Percentiles rank a stretch among this genome's conserved stretches.
These are phyloP conservation scores for Aspergillus affinis DNA, from an alignment of 495 filamentous ascomycete genomes.

Conservation along the genomic window DNA sequence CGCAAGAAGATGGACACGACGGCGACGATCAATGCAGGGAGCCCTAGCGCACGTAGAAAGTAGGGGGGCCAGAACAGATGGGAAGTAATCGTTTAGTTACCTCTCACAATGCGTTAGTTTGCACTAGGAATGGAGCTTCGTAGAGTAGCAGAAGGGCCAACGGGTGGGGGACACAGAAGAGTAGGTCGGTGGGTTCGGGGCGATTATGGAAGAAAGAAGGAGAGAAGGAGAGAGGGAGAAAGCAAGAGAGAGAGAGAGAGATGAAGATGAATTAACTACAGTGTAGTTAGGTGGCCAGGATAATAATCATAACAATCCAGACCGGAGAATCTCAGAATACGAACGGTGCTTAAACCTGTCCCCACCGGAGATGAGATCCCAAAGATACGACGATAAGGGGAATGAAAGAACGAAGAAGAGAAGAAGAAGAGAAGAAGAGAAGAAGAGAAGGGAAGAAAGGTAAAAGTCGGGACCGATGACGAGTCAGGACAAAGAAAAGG, in stretches of 20 bases:
- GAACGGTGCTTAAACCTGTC: background rate
- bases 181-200: background rate
- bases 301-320: background rate
- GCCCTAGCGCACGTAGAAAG: conserved; percentile 10
- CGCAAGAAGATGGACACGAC: conserved; percentile 21
- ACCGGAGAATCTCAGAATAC: background rate
- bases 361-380: background rate
- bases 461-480: conserved; percentile 8
- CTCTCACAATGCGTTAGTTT: conserved; percentile 15
- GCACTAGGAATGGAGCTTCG: conserved; percentile 2
- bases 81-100: conserved; percentile 12
- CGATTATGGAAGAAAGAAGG: background rate
- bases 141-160: background rate
- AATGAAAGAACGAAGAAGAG: conserved; percentile 9
- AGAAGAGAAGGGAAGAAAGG: conserved; percentile 7
- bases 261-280: conserved; percentile 5
- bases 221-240: conserved; percentile 2
- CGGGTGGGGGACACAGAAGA: background rate
- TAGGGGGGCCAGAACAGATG: conserved; percentile 8
- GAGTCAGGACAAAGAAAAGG: background rate
- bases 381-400: too few species aligned
- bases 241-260: background rate
- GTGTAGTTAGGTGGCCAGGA: background rate
- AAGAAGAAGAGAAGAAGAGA: conserved; percentile 18
- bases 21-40: conserved; percentile 34